Evolutionary conservation across 495 filamentous ascomycete genomes (phyloP).

Genomic region (Hypoxylon trugodes): DNA sequence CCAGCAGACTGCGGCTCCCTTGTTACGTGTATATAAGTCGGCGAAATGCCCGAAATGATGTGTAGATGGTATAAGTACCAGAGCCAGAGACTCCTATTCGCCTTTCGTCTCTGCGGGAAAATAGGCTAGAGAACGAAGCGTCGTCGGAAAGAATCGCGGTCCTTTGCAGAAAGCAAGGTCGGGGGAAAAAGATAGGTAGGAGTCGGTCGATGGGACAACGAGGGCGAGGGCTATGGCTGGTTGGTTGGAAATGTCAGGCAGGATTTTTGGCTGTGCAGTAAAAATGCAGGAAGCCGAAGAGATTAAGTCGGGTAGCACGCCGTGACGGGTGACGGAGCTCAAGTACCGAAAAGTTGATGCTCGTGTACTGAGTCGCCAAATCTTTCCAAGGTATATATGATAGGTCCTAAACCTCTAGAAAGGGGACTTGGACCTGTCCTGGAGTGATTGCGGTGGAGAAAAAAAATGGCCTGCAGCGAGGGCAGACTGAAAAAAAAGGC

Average conservation of each 20-base stretch:
- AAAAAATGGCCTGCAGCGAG: slow-evolving; percentile 36
- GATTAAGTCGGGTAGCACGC: slow-evolving; percentile 35
- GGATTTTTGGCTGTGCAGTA: slow-evolving; percentile 45
- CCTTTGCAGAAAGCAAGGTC: slow-evolving; percentile 8
- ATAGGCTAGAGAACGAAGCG: slow-evolving; percentile 21
- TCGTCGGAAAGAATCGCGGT: slow-evolving; percentile 19
- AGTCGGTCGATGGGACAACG: slow-evolving; percentile 31
- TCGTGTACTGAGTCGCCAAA: slow-evolving; percentile 32
- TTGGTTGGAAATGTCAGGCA: slow-evolving; percentile 44
- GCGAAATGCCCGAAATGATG: no score
- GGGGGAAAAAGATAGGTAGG: slow-evolving; percentile 17
- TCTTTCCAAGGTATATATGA: slow-evolving; percentile 38
- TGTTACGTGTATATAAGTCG: slow-evolving; percentile 38
- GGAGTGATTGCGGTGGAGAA: slow-evolving; percentile 41
- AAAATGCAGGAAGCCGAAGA: slow-evolving; percentile 44
- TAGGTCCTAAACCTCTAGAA: slow-evolving; percentile 42
- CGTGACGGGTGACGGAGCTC: slow-evolving; percentile 23
- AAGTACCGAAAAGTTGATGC: slow-evolving; percentile 19
- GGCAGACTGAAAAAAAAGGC: slow-evolving; percentile 39
- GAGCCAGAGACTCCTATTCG: slow-evolving; percentile 4
- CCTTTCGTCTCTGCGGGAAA: slow-evolving; percentile 7
- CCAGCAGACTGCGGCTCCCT: slow-evolving; percentile 47
- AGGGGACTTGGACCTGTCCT: slow-evolving; percentile 35
- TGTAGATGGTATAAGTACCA: slow-evolving; percentile 7
- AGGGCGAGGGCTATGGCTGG: slow-evolving; percentile 31